Conservation (phyloP, 2,329 filamentous ascomycete species). For the Chaetomiaceae sp. region DNA sequence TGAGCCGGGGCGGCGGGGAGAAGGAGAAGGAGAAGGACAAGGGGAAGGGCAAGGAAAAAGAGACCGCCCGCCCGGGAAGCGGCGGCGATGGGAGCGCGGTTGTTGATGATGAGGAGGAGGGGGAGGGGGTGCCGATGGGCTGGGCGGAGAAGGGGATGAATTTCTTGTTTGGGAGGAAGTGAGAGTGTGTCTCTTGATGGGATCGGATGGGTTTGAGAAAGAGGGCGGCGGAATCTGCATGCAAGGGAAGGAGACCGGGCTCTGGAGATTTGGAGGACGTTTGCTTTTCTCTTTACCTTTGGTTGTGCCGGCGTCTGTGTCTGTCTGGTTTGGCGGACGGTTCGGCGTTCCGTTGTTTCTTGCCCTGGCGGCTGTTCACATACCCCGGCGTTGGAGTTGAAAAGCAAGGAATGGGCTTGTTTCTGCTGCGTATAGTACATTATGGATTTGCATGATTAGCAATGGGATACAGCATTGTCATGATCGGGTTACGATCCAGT, state of each 20-base stretch:
- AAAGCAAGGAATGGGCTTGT: neutral
- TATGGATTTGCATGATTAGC: too few relatives aligned
- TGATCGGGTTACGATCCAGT: too few relatives aligned
- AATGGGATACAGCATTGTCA: too few relatives aligned
- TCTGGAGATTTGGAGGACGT: too few relatives aligned
- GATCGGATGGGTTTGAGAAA: neutral
- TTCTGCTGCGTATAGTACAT: neutral
- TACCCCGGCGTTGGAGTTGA: conserved; percentile 2
- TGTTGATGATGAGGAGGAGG: too few relatives aligned
- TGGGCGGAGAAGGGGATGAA: conserved; percentile 26
- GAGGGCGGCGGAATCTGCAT: neutral
- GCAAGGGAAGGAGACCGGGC: too few relatives aligned
- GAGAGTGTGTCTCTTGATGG: neutral
- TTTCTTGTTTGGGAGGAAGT: conserved; percentile 24
- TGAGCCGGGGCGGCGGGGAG: neutral
- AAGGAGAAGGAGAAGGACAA: conserved; percentile 2
- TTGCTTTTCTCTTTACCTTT: too few relatives aligned
- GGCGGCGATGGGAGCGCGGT: too few relatives aligned
- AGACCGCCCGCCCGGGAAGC: conserved; percentile 14
- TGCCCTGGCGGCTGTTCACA: neutral
- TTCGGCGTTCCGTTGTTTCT: neutral
- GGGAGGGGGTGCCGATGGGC: conserved; percentile 4
- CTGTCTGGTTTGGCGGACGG: neutral
- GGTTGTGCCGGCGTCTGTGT: too few relatives aligned
- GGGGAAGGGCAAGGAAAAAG: conserved; percentile 18